Base-by-base conservation (phyloP, 2,329 filamentous ascomycete species). In the Cladophialophora yegresii region DNA sequence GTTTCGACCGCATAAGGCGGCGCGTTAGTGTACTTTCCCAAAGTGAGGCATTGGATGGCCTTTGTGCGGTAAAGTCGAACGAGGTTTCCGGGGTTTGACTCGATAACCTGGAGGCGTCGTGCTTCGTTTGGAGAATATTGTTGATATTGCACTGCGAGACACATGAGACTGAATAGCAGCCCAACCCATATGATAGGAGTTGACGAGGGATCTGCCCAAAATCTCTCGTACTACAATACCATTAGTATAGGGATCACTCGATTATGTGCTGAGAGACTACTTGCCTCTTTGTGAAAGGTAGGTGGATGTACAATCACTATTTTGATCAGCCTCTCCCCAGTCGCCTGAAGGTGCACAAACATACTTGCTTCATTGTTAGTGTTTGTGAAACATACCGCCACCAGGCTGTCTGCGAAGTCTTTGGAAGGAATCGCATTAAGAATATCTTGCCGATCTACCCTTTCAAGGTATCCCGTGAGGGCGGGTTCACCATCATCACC, bases 31-130 rank as follows among this genome's bases (percentile, higher is more conserved):
- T 67, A 70, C n/a, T 68, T 85, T 80, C 22, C 80, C 81, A 58
- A 82, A 3, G 84, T 71, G 10, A 87, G 74, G 67, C 83, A 85
- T 69, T 87, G 83, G 16, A 81, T 82, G 4, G 81, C 54, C 28
- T 61, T 65, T 16, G 40, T 47, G 16, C 55, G 64, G 30, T 64
- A 71, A 2, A 26, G 49, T 1, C 83, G 53, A 82, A 72, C 36
- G 7, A 64, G 49, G 2, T 28, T 26, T 43, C 54, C 54, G 73
- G 73, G 47, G 47, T 62, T 12, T 2, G 30, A 45, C 4, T 61
- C 51, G 4, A 49, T 51, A 26, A 60, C n/a, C 23, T 61, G 59
- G 2, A 63, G 53, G 13, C 54, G 59, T 8, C 47, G 60, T n/a
- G 61, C n/a, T 47, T 63, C 56, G 23, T 57, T 36, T 3, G 58